Percentiles rank a stretch among this genome's conserved stretches.
Conservation (phyloP, 345 rosid species). For the Bruguiera gymnorhiza region DNA sequence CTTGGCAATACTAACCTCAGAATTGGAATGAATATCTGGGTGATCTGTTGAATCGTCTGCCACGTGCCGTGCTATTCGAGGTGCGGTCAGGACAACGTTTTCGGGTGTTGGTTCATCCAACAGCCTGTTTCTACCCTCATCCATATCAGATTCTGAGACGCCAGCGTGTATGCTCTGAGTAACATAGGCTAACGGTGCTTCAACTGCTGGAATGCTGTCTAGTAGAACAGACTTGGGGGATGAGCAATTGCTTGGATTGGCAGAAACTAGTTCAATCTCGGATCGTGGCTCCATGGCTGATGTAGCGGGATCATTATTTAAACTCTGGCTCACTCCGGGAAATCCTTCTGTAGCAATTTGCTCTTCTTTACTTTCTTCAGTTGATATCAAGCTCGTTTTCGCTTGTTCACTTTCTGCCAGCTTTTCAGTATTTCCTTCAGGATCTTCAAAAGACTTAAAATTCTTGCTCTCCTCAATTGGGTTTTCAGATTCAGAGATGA, state of each 20-base stretch:
- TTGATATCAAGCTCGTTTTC: not conserved
- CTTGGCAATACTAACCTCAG: conserved; percentile 24
- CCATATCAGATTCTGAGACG: conserved; percentile 15
- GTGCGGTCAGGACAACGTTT: conserved; percentile 11
- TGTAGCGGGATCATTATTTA: conserved; percentile 16
- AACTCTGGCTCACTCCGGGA: conserved; percentile 24
- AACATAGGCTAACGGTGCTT: conserved; percentile 18
- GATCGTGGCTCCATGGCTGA: conserved; percentile 15
- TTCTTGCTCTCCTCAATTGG: conserved; percentile 9
- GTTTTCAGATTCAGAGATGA: not conserved
- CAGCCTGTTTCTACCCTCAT: conserved; percentile 17
- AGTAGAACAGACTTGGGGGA: conserved; percentile 51
- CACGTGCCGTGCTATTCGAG: conserved; percentile 20
- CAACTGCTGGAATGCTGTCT: conserved; percentile 20
- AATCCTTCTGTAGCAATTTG: conserved; percentile 24
- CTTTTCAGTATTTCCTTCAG: conserved; percentile 15
- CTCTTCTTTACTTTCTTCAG: conserved; percentile 12
- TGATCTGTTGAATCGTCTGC: conserved; percentile 15
- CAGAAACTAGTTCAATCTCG: conserved; percentile 18
- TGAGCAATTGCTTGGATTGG: conserved; percentile 30
- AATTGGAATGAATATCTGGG: conserved; percentile 2
- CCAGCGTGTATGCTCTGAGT: conserved; percentile 23
- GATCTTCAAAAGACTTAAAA: not conserved
- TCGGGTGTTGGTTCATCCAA: conserved; percentile 19
- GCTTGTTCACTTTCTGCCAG: conserved; percentile 4